Evolutionary conservation across 2,329 filamentous ascomycete species (phyloP).

Genomic region (Botryotinia convoluta): DNA sequence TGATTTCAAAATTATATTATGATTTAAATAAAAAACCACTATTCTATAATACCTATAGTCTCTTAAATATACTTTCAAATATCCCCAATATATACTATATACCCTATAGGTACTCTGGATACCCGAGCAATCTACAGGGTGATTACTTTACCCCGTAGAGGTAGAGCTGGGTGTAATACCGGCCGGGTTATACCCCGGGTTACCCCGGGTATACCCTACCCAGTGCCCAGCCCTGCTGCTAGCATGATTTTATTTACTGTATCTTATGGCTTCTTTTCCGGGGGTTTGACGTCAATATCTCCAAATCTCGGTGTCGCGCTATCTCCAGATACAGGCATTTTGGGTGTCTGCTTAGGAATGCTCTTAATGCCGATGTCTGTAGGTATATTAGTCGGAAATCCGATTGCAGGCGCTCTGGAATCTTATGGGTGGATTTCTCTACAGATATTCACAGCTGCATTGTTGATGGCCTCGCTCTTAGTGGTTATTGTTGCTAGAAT

Average conservation of each 20-base stretch:
- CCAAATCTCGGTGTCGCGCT: slow-evolving; percentile 43
- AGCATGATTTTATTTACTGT: slow-evolving; percentile 60
- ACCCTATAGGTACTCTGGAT: too few relatives aligned
- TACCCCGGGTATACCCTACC: too few relatives aligned
- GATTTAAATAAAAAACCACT: too few relatives aligned
- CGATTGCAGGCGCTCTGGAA: slow-evolving; percentile 39
- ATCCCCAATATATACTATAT: too few relatives aligned
- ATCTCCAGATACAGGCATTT: slow-evolving; percentile 44
- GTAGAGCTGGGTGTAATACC: too few relatives aligned
- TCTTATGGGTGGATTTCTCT: not conserved
- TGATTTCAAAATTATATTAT: too few relatives aligned
- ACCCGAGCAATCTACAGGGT: too few relatives aligned
- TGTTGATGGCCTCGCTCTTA: not conserved
- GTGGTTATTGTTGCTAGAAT: not conserved
- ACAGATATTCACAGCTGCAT: not conserved
- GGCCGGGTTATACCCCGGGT: too few relatives aligned
- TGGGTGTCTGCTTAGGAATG: slow-evolving; percentile 54
- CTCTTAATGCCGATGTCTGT: slow-evolving; percentile 47
- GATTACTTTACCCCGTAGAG: too few relatives aligned
- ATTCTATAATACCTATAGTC: too few relatives aligned
- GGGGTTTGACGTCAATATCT: slow-evolving; percentile 52
- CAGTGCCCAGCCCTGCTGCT: too few relatives aligned
- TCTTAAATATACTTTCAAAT: too few relatives aligned
- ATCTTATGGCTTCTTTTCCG: slow-evolving; percentile 67
- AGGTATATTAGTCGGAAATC: slow-evolving; percentile 39